Evolutionary conservation across 305 asterid species (phyloP).

Genomic region (Solanum aculeatissimum): DNA sequence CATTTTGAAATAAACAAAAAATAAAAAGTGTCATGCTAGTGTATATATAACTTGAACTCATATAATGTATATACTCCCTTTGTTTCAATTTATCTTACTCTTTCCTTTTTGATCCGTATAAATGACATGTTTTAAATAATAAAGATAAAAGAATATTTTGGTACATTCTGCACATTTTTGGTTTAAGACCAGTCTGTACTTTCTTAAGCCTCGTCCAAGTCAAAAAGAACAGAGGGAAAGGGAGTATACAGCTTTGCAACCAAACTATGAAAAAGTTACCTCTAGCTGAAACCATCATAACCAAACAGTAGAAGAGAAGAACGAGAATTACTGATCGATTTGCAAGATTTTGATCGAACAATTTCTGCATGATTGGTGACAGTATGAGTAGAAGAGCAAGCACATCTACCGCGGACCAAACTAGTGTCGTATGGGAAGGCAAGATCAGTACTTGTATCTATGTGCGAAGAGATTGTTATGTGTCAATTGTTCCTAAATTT

Average conservation of each 20-base stretch:
- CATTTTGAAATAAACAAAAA: neutral
- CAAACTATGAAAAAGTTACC: neutral
- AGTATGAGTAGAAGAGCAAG: neutral
- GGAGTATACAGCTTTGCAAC: neutral
- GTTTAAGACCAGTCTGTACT: neutral
- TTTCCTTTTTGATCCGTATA: too few species aligned
- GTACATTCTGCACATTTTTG: neutral
- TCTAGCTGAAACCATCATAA: neutral
- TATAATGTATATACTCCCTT: too few species aligned
- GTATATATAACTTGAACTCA: neutral
- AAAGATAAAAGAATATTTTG: too few species aligned
- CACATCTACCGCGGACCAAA: neutral
- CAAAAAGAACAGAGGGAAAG: neutral
- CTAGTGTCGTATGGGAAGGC: neutral
- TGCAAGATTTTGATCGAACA: neutral
- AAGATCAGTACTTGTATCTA: neutral
- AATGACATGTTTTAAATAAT: too few species aligned
- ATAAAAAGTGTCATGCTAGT: neutral
- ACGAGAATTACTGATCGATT: neutral
- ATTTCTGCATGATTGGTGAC: neutral
- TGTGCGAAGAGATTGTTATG: neutral
- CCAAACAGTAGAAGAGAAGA: neutral
- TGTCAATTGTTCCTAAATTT: neutral
- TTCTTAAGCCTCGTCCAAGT: neutral
- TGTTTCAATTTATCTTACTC: too few species aligned